Evolutionary conservation across 768 basidiomycete species (phyloP).

Genomic region (Baorangia bicolor): DNA sequence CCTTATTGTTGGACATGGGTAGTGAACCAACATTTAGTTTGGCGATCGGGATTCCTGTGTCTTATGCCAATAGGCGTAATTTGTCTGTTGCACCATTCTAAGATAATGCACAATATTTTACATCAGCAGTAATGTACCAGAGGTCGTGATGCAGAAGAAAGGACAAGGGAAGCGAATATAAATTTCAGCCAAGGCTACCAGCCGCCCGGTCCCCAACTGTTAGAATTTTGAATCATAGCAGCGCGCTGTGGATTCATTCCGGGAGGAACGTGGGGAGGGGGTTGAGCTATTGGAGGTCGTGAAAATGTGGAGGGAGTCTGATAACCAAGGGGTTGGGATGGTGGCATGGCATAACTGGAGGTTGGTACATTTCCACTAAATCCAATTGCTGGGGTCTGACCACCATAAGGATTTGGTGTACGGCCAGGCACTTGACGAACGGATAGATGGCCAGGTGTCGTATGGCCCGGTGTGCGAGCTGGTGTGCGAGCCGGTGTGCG

Average conservation of each 20-base stretch:
- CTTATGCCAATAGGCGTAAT: neutral
- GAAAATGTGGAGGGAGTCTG: conserved; percentile 37
- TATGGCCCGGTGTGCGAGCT: conserved; percentile 66
- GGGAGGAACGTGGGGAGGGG: conserved; percentile 46
- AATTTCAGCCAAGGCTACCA: conserved; percentile 29
- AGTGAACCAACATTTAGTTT: neutral
- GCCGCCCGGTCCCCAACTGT: conserved; percentile 36
- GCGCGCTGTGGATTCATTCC: conserved; percentile 69
- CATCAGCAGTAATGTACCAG: conserved; percentile 25
- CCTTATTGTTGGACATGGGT: neutral
- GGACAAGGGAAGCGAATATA: conserved; percentile 16
- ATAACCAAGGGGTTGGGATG: conserved; percentile 41
- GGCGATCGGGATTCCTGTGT: neutral
- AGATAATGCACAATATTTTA: conserved; percentile 28
- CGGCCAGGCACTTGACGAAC: conserved; percentile 63
- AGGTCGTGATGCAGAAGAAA: conserved; percentile 12
- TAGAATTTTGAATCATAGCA: conserved; percentile 56
- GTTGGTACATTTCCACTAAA: conserved; percentile 28
- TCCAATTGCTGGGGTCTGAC: conserved; percentile 35
- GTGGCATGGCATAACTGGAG: conserved; percentile 30
- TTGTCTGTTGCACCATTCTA: conserved; percentile 20
- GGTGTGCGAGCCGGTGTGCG: conserved; percentile 82
- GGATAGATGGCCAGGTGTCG: conserved; percentile 81
- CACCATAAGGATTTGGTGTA: conserved; percentile 79
- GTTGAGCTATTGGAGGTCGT: conserved; percentile 43